These are phyloP conservation scores for Fagus sylvatica DNA, from an alignment of 306 rosid genomes.

Conservation along the genomic window DNA sequence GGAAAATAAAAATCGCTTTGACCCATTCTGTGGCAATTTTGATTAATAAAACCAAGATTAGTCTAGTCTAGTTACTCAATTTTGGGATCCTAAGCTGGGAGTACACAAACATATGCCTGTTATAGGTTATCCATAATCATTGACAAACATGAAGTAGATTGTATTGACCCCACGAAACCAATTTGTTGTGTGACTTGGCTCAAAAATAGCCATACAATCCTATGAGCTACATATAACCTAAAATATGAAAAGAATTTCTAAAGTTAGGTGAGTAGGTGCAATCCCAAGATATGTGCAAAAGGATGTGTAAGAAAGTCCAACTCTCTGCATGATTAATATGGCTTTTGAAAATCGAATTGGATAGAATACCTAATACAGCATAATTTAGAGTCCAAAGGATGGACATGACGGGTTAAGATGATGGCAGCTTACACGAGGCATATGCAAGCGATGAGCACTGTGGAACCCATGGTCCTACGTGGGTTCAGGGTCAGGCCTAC, in stretches of 20 bases:
- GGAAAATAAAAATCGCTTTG: not conserved
- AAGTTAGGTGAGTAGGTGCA: slow-evolving; percentile 38
- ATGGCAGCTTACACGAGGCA: not conserved
- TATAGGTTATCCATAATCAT: not conserved
- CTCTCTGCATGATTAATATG: not conserved
- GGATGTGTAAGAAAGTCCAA: not conserved
- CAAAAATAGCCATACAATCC: slow-evolving; percentile 14
- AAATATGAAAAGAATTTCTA: slow-evolving; percentile 12
- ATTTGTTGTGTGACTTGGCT: slow-evolving; percentile 10
- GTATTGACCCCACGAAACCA: slow-evolving; percentile 9
- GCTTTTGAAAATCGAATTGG: not conserved
- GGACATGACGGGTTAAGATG: not conserved
- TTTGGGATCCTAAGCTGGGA: slow-evolving; percentile 7
- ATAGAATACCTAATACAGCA: not conserved
- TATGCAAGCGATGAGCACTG: not conserved
- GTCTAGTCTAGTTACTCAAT: not conserved
- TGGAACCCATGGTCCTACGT: not conserved
- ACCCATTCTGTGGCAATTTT: not conserved
- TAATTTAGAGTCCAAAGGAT: not conserved
- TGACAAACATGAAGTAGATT: slow-evolving; percentile 11
- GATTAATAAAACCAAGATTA: not conserved
- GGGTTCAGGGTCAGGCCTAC: not conserved
- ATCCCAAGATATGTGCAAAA: slow-evolving; percentile 9
- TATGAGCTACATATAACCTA: slow-evolving; percentile 8
- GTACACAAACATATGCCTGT: not conserved